Percentiles rank a stretch among this genome's conserved stretches.
Evolutionary conservation across 345 rosid genomes (phyloP).

Genomic region (Ceriops tagal): DNA sequence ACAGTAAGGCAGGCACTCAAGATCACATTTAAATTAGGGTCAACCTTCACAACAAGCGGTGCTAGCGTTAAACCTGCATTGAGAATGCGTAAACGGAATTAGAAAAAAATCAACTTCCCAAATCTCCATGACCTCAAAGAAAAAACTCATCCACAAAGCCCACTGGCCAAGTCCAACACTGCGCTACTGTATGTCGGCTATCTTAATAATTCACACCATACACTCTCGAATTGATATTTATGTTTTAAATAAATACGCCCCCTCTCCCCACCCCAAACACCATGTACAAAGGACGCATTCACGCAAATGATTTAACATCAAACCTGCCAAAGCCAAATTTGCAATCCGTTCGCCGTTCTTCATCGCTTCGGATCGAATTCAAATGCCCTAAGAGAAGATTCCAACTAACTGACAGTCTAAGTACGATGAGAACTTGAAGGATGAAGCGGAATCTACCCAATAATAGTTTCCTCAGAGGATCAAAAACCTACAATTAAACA

Average conservation of each 20-base stretch:
- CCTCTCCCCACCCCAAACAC: no score
- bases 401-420: neutral
- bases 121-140: neutral
- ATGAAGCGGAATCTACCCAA: neutral
- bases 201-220: no score
- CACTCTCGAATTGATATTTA: no score
- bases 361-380: conserved; percentile 35
- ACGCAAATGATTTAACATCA: neutral
- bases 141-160: neutral
- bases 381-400: neutral
- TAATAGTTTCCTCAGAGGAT: neutral
- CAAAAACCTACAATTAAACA: neutral
- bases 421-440: neutral
- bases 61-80: conserved; percentile 82
- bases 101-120: neutral
- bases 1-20: conserved; percentile 91
- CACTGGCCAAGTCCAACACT: neutral
- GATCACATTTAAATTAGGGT: conserved; percentile 86
- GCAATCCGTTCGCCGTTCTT: conserved; percentile 78
- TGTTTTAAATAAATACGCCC: no score
- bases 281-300: no score
- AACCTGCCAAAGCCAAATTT: conserved; percentile 82
- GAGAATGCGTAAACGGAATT: neutral
- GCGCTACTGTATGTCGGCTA: no score
- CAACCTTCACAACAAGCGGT: conserved; percentile 82